phyloP scores from a whole-genome alignment of 192 early-diverging fungal species.

The Linderina pennispora region DNA sequence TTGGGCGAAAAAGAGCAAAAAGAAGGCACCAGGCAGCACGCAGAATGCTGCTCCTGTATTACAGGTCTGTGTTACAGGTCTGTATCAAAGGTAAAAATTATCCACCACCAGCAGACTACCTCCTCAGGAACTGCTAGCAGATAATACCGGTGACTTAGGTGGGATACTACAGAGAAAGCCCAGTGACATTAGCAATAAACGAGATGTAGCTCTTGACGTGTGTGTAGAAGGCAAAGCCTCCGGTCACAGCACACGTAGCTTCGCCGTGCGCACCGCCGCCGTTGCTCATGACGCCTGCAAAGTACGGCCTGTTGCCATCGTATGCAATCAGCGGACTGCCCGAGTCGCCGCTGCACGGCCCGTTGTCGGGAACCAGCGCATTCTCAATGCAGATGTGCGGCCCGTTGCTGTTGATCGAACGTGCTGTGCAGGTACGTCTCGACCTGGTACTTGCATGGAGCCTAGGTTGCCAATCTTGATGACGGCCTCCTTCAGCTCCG shows the following conservation, averaged over 20 bases:
- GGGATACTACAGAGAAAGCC: too few relatives aligned
- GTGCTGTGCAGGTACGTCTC: neutral
- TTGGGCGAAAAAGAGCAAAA: too few relatives aligned
- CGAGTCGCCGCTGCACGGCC: slow-evolving; percentile 4
- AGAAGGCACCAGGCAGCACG: too few relatives aligned
- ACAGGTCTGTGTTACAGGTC: too few relatives aligned
- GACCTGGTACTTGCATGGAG: too few relatives aligned
- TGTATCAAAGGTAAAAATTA: too few relatives aligned
- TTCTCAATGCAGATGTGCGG: slow-evolving; percentile 1
- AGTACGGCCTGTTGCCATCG: neutral
- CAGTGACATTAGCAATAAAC: neutral
- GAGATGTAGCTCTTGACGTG: slow-evolving; percentile 1
- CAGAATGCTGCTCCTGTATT: too few relatives aligned
- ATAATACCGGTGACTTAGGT: too few relatives aligned
- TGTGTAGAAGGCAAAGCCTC: slow-evolving; percentile 2
- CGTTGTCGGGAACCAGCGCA: neutral
- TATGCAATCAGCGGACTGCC: neutral
- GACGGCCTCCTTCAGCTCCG: neutral
- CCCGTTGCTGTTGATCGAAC: neutral
- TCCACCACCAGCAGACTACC: too few relatives aligned
- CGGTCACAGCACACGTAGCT: neutral
- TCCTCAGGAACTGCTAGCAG: too few relatives aligned
- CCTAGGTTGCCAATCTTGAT: slow-evolving; percentile 1
- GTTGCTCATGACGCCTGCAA: slow-evolving; percentile 2
- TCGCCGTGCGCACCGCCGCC: neutral